Conservation (phyloP, 495 filamentous ascomycete genomes). For the Zalerion maritima region DNA sequence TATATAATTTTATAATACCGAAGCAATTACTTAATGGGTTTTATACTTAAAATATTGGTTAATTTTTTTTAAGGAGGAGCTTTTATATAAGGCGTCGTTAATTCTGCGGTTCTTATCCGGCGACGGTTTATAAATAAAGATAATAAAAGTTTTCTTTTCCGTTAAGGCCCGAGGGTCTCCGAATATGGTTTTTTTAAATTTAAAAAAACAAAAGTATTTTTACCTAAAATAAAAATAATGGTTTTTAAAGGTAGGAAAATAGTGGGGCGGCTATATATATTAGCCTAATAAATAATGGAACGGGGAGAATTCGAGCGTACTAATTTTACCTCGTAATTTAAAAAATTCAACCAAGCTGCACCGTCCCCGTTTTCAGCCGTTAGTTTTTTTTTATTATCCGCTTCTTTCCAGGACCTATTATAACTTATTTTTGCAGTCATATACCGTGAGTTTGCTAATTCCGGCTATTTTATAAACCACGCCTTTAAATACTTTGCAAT, state of each 20-base stretch:
- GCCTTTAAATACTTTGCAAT: slow-evolving; percentile 45
- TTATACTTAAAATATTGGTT: slow-evolving; percentile 7
- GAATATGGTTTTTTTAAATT: slow-evolving; percentile 20
- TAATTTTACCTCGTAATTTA: slow-evolving; percentile 23
- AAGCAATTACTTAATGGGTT: slow-evolving; percentile 49
- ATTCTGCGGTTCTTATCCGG: too few species aligned
- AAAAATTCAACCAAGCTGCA: slow-evolving; percentile 28
- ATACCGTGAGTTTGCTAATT: slow-evolving; percentile 35
- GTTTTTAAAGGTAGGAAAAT: slow-evolving; percentile 22
- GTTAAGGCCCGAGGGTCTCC: slow-evolving; percentile 16
- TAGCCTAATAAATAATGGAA: slow-evolving; percentile 4
- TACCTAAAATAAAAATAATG: slow-evolving; percentile 28
- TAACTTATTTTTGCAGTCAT: slow-evolving; percentile 42
- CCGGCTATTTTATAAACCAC: slow-evolving; percentile 42
- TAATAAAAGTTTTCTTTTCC: slow-evolving; percentile 24
- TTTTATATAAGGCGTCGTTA: too few species aligned
- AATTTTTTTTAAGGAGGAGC: too few species aligned
- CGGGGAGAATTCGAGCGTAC: slow-evolving; percentile 6
- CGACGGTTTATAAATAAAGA: slow-evolving; percentile 29
- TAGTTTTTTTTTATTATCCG: slow-evolving; percentile 22
- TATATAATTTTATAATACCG: slow-evolving; percentile 38
- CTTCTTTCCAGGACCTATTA: slow-evolving; percentile 36
- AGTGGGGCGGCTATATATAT: slow-evolving; percentile 16
- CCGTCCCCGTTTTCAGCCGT: slow-evolving; percentile 19
- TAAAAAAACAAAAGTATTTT: slow-evolving; percentile 21